Conservation (phyloP, 192 early-diverging fungal species). For the Lobosporangium transversale region DNA sequence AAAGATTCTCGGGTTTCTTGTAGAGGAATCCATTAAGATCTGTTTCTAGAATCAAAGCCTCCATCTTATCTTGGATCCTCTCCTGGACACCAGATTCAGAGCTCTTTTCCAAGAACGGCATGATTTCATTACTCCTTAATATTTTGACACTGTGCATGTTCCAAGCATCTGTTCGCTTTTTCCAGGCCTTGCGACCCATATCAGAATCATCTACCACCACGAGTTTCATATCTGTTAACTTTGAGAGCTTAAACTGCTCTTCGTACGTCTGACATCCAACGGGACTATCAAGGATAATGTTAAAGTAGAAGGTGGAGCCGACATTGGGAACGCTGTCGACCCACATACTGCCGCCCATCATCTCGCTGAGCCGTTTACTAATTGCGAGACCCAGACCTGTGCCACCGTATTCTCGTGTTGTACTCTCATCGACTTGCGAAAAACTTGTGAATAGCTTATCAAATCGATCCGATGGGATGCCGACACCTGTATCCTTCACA, state of each 20-base stretch:
- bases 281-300: conserved; percentile 54
- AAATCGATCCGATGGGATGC: conserved; percentile 64
- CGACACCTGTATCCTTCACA: conserved; percentile 72
- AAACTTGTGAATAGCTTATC: conserved; percentile 70
- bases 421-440: conserved; percentile 71
- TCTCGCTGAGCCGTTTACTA: conserved; percentile 66
- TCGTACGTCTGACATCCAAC: conserved; percentile 29
- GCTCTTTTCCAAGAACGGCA: conserved; percentile 18
- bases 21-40: conserved; percentile 24
- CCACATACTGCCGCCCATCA: conserved; percentile 75
- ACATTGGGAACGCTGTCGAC: conserved; percentile 61
- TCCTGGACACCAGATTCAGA: neutral
- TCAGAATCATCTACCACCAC: conserved; percentile 38
- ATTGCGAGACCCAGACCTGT: conserved; percentile 77
- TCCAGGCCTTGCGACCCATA: conserved; percentile 43
- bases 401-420: conserved; percentile 64
- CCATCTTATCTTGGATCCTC: conserved; percentile 32
- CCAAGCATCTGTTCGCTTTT: conserved; percentile 25
- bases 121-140: conserved; percentile 23
- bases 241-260: conserved; percentile 41
- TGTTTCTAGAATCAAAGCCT: conserved; percentile 39
- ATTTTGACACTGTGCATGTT: conserved; percentile 35
- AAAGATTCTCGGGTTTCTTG: conserved; percentile 19
- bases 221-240: conserved; percentile 30
- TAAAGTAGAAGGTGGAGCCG: conserved; percentile 66